Base-by-base conservation (phyloP, 1,139 yeast species). In the Geotrichum aggregatum region DNA sequence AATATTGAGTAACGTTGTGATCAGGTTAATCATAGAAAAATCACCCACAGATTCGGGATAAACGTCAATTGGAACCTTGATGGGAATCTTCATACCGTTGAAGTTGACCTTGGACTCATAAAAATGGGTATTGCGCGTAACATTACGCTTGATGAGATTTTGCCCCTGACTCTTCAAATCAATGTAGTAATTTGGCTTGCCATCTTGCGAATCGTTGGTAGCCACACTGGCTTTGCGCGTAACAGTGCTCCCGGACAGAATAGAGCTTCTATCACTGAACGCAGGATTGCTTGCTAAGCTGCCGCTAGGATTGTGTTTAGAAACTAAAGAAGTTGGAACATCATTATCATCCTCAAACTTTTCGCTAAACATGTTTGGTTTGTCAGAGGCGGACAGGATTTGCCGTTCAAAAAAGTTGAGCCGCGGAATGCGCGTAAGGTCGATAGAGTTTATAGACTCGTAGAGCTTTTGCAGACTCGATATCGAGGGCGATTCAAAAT, bases 361-460 rank as follows among this genome's bases (percentile, higher is more conserved):
- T 42, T 69, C 70, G 21, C 58, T 56, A 54, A 66, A 67, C 55
- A 68, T 54, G 36, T 58, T 57, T 11, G 68, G 62, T 44, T 63
- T 57, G 39, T 64, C 64, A 3, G 66, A 60, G 14, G 63, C 60
- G 2, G 66, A 60, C 43, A 70, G 58, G 49, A 71, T 58, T 34
- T 63, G 60, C 48, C 66, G 62, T 47, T 70, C 73, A 13, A 61
- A 56, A 34, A 58, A 59, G 13, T 61, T 56, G 22, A 68, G 59
- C 22, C 44, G 42, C 16, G 74, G 74, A 56, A 69, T 59, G 21
- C 55, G 56, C 13, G 63, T 51, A 56, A 69, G 60, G 54, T 68
- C 66, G 58, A 71, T 62, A 47, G 66, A 56, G 56, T 74, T 73
- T 49, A 76, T 63, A 21, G 75, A 62, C 34, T 70, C 64, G 60